Evolutionary conservation across 306 rosid genomes (phyloP).

Genomic region (Pueraria montana): DNA sequence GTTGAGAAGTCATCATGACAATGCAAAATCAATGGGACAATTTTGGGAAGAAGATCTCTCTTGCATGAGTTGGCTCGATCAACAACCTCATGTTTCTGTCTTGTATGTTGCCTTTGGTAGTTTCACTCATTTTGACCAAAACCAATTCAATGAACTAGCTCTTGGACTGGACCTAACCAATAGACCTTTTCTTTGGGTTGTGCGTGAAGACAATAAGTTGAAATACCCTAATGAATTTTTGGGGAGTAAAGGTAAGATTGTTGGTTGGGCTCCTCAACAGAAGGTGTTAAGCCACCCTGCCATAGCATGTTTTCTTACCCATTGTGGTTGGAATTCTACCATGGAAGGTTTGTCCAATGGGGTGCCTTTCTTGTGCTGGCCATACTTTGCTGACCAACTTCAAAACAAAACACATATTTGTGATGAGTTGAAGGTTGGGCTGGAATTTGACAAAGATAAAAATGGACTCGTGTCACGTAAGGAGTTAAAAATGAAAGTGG

Average conservation of each 20-base stretch:
- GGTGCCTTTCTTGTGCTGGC: conserved; percentile 67
- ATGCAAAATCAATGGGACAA: conserved; percentile 44
- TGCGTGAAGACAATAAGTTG: conserved; percentile 28
- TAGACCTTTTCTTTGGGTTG: conserved; percentile 60
- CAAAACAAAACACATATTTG: conserved; percentile 47
- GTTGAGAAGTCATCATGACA: conserved; percentile 10
- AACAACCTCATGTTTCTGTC: conserved; percentile 48
- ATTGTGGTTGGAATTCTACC: conserved; percentile 68
- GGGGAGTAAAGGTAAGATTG: conserved; percentile 45
- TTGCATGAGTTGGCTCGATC: conserved; percentile 55
- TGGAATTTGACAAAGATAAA: conserved; percentile 51
- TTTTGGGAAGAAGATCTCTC: conserved; percentile 54
- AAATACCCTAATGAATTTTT: conserved; percentile 41
- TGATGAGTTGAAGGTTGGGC: conserved; percentile 60
- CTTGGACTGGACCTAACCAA: conserved; percentile 41
- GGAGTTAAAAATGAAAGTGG: conserved; percentile 58
- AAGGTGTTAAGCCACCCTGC: conserved; percentile 55
- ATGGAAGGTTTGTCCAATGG: conserved; percentile 61
- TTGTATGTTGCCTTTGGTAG: conserved; percentile 55
- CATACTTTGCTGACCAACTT: conserved; percentile 56
- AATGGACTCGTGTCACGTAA: conserved; percentile 43
- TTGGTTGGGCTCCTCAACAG: conserved; percentile 62
- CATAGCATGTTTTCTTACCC: conserved; percentile 58
- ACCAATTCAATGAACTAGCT: too few relatives aligned
- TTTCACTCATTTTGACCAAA: conserved; percentile 36